Conservation (phyloP, 768 basidiomycete genomes). For the Sporobolomyces phaffii region DNA sequence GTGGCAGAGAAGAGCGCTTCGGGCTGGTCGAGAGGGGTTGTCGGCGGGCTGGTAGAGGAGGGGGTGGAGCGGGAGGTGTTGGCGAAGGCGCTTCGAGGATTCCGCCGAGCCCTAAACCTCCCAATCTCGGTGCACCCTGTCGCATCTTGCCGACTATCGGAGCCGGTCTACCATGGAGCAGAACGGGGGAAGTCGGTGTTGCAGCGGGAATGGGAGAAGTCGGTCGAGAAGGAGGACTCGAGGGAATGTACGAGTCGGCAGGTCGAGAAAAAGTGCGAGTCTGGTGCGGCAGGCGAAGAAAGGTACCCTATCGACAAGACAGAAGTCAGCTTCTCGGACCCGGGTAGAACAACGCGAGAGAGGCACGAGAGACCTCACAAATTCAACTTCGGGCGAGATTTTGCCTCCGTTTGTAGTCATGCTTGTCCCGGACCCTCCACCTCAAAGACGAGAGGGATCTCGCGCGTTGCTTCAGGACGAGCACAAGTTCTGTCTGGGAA, state of each 20-base stretch:
- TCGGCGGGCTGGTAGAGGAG: background rate
- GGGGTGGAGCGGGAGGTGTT: background rate
- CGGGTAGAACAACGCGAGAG: no score
- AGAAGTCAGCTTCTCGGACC: background rate
- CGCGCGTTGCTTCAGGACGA: no score
- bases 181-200: background rate
- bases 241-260: conserved; percentile 4
- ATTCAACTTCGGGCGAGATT: conserved; percentile 7
- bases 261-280: conserved; percentile 4
- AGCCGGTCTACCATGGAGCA: background rate
- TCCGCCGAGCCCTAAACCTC: conserved; percentile 25
- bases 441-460: no score
- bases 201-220: conserved; percentile 1
- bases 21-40: background rate
- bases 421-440: no score
- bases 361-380: background rate
- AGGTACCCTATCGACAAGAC: background rate
- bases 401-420: background rate
- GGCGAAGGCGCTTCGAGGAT: background rate
- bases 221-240: conserved; percentile 11
- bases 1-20: background rate
- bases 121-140: conserved; percentile 22
- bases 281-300: conserved; percentile 14
- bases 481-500: no score
- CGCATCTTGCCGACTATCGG: background rate